Evolutionary conservation across 2,329 filamentous ascomycete genomes (phyloP), one percentile per base, ranked within the genome.

Genomic region (Zymoseptoria crescenta): DNA sequence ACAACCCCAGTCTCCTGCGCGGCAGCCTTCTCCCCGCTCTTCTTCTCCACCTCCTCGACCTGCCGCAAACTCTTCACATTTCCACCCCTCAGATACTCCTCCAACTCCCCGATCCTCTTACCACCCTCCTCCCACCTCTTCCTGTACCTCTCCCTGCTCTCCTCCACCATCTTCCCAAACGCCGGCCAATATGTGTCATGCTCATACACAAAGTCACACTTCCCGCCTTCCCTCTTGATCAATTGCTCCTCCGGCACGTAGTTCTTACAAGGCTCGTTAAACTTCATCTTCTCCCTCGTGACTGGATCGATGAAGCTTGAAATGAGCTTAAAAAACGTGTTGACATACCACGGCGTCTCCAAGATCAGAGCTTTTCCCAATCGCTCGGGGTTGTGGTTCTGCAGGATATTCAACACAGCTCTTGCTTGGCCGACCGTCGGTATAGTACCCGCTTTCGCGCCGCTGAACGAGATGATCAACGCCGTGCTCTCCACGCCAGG

Each of bases 241-340:
- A 99, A 83, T 73, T 97, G 93, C 68, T 87, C 81, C 7, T 85
- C 75, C 4, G 91, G 91, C 20, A 99, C 87, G 73, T 91, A 91
- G 66, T 88, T 80, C 66, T 81, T 82, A 79, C 96, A 86, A 71
- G 95, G 88, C 74, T 96, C 91, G 79, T 97, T 96, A 81, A 96
- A 96, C 78, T 94, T 95, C 78, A 99, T 86, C 80, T 99, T 99
- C 70, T 94, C 86, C 59, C 89, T 86, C 8, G 94, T 99, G 68
- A 92, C 79, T 7, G 94, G 94, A 75, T 99, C 94, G 76, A 99
- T 96, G 76, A 99, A 96, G 48, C 93, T 91, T 4, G 86, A 91
- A 76, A 99, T 92, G 68, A 96, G 79, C 76, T 96, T 96, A 82
- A 97, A 96, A 81, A 99, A 99, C 55, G 89, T 89, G 74, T 84